These are phyloP conservation scores for Dendrobium chrysotoxum DNA, from an alignment of 106 monocot genomes.

Conservation along the genomic window DNA sequence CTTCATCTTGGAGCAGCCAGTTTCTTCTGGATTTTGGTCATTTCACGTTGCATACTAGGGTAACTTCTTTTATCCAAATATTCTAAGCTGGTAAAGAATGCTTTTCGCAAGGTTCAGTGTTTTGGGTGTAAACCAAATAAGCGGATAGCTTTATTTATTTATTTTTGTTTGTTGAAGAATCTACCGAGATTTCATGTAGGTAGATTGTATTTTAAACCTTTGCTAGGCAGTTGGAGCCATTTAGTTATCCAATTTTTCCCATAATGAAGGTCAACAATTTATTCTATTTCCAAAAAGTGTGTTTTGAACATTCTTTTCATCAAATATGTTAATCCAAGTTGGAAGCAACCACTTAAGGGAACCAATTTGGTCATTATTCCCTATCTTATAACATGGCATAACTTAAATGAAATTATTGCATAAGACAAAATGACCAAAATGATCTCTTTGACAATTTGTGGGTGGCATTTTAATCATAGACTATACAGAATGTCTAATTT, in stretches of 20 bases:
- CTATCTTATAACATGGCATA: too few species aligned
- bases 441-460: too few species aligned
- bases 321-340: neutral
- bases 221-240: neutral
- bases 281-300: neutral
- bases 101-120: neutral
- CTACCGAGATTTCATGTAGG: neutral
- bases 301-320: neutral
- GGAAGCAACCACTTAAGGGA: too few species aligned
- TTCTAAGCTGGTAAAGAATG: neutral
- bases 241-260: neutral
- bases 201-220: neutral
- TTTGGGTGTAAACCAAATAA: neutral
- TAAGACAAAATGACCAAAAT: too few species aligned
- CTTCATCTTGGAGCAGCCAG: constrained; percentile 24
- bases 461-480: too few species aligned
- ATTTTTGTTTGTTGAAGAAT: neutral
- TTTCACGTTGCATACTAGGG: constrained; percentile 84
- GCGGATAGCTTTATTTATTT: neutral
- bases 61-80: constrained; percentile 23
- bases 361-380: too few species aligned
- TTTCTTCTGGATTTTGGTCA: constrained; percentile 97
- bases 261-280: neutral
- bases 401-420: too few species aligned
- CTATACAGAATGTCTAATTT: too few species aligned